Evolutionary conservation across 1,139 yeast species (phyloP).

Genomic region (Scheffersomyces titani): DNA sequence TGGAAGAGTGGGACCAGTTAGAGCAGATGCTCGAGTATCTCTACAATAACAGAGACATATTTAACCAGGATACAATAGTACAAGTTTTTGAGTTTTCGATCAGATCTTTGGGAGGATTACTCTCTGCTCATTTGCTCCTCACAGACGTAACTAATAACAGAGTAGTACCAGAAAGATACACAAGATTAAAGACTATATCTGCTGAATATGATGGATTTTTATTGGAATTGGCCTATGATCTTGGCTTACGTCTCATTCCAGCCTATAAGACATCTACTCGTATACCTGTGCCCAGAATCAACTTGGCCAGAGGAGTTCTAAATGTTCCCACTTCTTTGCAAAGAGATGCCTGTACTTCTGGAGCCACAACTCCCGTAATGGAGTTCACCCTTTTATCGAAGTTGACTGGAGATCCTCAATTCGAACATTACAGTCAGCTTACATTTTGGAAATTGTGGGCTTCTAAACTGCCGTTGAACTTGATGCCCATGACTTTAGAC

Average conservation of each 20-base stretch:
- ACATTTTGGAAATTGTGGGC: constrained; percentile 77
- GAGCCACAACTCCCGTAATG: constrained; percentile 79
- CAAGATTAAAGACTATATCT: constrained; percentile 17
- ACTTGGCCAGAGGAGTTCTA: constrained; percentile 54
- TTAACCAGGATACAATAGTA: constrained; percentile 66
- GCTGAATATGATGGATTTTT: constrained; percentile 67
- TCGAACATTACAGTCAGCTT: constrained; percentile 59
- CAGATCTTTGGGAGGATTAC: constrained; percentile 73
- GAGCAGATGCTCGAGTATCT: constrained; percentile 50
- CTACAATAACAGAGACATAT: constrained; percentile 35
- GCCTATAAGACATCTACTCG: constrained; percentile 64
- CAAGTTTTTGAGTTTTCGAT: constrained; percentile 89
- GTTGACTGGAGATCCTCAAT: constrained; percentile 71
- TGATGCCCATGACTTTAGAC: constrained; percentile 79
- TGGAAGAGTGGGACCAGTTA: constrained; percentile 64
- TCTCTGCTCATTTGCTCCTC: constrained; percentile 71
- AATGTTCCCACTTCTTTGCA: constrained; percentile 44
- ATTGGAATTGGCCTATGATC: constrained; percentile 65
- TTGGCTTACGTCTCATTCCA: constrained; percentile 66
- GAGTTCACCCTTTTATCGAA: constrained; percentile 76
- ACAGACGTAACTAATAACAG: constrained; percentile 47
- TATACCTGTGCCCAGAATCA: constrained; percentile 74
- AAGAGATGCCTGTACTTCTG: constrained; percentile 80
- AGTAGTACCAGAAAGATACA: constrained; percentile 8
- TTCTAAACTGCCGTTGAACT: constrained; percentile 57